Evolutionary conservation across 768 basidiomycete genomes (phyloP), one percentile per base, ranked within the genome.

Genomic region (Phallus indusiatus): DNA sequence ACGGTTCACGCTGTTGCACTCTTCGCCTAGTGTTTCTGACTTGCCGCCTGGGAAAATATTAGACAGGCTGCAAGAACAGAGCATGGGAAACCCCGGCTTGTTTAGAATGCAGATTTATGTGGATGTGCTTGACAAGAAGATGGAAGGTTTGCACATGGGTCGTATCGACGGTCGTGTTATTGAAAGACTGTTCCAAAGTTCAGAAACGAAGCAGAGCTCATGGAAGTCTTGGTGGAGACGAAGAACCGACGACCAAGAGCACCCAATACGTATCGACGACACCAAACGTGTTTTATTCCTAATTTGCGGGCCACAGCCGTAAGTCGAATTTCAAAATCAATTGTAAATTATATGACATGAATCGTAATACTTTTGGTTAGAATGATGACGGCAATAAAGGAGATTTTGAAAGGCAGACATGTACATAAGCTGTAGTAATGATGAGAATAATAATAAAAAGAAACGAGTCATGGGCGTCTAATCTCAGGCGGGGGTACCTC

Each of bases 281-380:
- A 55, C 12, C n/a, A 79, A 75, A 64, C 80, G 73, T 49, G 71
- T 76, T 6, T 67, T 92, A 58, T 86, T 92, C 67, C 70, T 93
- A 12, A 80, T 93, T 3, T 93, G 88, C 70, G 90, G 90, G 24
- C 91, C 90, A n/a, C 86, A 91, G 61, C 77, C 78, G 90, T 91
- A 69, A 66, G 85, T 70, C 22, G 59, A 56, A 57, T 18, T 37
- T 63, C 36, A 21, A 5, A 9, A 11, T 21, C 16, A 8, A 33
- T 55, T 20, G 51, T 60, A 60, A 34, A 37, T 35, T 37, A 5
- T 18, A 42, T 33, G 47, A 47, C 28, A 54, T 60, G 60, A 35
- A 37, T 55, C 20, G 51, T 22, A 28, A 28, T 28, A 28, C 28
- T 28, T 24, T 47, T 33, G 22, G 59, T 10, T 65, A 92, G 90